Evolutionary conservation across 2,329 filamentous ascomycete species (phyloP), one percentile per base, ranked within the genome.

Genomic region (Exophiala mesophila): DNA sequence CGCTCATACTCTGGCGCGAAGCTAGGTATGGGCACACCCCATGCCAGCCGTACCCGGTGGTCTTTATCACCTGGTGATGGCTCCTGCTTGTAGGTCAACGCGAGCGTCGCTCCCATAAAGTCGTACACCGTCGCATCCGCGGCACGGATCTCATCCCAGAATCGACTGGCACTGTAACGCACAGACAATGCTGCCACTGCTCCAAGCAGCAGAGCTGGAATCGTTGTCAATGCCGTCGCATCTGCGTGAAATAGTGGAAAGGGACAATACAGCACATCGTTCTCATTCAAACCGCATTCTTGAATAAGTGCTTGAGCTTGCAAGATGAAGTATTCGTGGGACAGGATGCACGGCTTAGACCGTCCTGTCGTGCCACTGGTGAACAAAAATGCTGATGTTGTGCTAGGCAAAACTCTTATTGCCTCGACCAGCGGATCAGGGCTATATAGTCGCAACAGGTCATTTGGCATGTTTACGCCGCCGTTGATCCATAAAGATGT

Each of bases 321-420:
- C 4, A 47, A 34, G 23, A 47, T 47, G 39, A 47, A 47, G 23
- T 47, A 47, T 32, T 47, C 31, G 29, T 47, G 44, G 23, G 38
- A 42, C 4, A 47, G 35, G 13, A 47, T 32, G 35, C 44, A 47
- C 12, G 50, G 45, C 20, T 55, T 56, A n/a, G 54, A 52, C 26
- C 44, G 43, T 1, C 52, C 53, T 20, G 52, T 51, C 24, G 44
- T 47, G 6, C 44, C 44, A 32, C 44, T 47, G 9, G 44, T 47
- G 39, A 32, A 42, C 6, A 47, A 24, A 21, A 47, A 47, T 15
- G 44, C 44, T 35, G 44, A 23, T 10, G 44, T 20, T 4, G 44
- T 34, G 7, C 31, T 36, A 9, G 44, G 39, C 5, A 28, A 19
- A 4, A 47, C 44, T 15, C 28, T 12, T 9, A 30, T 31, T 16